phyloP scores from a whole-genome alignment of 2,329 filamentous ascomycete genomes.

The Phyllosticta capitalensis region DNA sequence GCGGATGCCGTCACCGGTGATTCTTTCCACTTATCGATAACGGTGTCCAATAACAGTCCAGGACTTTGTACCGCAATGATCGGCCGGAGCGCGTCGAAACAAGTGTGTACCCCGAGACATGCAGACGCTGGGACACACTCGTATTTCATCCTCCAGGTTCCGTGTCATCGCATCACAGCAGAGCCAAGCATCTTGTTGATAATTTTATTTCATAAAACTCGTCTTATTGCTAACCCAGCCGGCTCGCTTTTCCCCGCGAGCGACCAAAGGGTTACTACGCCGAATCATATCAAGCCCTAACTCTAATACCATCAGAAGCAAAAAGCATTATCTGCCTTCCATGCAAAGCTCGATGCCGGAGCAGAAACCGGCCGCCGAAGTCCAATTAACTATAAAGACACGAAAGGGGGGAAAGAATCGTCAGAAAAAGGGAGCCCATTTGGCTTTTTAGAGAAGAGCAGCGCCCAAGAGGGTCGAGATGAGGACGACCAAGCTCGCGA shows the following conservation, averaged over 20 bases:
- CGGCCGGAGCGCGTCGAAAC: neutral
- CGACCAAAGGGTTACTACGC: neutral
- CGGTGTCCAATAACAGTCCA: neutral
- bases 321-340: slow-evolving; percentile 7
- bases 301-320: neutral
- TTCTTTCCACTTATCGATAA: slow-evolving; percentile 7
- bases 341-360: slow-evolving; percentile 8
- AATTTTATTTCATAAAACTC: neutral
- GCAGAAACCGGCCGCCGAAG: slow-evolving; percentile 9
- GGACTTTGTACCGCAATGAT: neutral
- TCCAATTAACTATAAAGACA: slow-evolving; percentile 7
- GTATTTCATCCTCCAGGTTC: neutral
- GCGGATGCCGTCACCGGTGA: slow-evolving; percentile 6
- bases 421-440: neutral
- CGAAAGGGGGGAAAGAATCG: neutral
- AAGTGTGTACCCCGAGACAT: neutral
- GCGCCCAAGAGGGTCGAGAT: slow-evolving; percentile 47
- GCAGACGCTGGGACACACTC: neutral
- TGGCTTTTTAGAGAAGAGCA: slow-evolving; percentile 27
- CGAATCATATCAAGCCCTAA: neutral
- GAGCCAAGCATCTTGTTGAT: neutral
- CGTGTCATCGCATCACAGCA: neutral
- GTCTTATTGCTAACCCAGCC: neutral
- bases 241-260: neutral
- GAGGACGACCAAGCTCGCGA: slow-evolving; percentile 43